A percentile compares a stretch with the other conserved stretches of the same genome.
Evolutionary conservation across 768 basidiomycete species (phyloP).

Genomic region (Leccinum variicolor): DNA sequence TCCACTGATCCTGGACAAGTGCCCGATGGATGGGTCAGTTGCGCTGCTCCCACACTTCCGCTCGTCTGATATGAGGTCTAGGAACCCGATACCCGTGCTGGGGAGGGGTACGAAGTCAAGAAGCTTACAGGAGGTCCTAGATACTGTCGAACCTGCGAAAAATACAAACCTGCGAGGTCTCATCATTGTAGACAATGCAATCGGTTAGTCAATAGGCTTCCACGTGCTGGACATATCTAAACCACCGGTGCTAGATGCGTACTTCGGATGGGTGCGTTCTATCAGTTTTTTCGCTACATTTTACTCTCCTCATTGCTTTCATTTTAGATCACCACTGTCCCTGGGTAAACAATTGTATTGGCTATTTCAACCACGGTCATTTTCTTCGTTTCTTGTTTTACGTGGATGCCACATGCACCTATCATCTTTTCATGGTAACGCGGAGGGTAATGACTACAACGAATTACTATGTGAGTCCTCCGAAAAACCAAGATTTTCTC

Average conservation of each 20-base stretch:
- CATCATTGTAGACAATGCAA: constrained; percentile 93
- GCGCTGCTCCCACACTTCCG: background rate
- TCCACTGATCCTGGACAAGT: constrained; percentile 82
- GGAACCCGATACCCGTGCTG: constrained; percentile 67
- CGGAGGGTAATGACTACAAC: constrained; percentile 53
- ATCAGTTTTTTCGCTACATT: background rate
- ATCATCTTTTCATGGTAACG: constrained; percentile 84
- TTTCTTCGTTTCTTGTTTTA: constrained; percentile 91
- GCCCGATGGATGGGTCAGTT: constrained; percentile 71
- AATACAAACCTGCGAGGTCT: constrained; percentile 82
- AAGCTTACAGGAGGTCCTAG: constrained; percentile 78
- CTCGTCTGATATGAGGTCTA: constrained; percentile 11
- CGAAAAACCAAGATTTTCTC: background rate
- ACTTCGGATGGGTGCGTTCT: constrained; percentile 77
- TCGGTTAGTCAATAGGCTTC: constrained; percentile 44
- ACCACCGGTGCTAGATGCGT: constrained; percentile 53
- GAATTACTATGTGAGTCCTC: constrained; percentile 51
- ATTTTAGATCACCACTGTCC: constrained; percentile 82
- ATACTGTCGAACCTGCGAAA: constrained; percentile 82
- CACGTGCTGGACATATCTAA: background rate
- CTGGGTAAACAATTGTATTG: constrained; percentile 94
- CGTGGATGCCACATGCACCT: constrained; percentile 86
- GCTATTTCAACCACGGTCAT: constrained; percentile 85
- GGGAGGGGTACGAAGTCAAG: constrained; percentile 87
- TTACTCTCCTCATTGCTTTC: constrained; percentile 4